Base-by-base conservation (phyloP, 2,329 filamentous ascomycete species). In the Blastomyces percursus region DNA sequence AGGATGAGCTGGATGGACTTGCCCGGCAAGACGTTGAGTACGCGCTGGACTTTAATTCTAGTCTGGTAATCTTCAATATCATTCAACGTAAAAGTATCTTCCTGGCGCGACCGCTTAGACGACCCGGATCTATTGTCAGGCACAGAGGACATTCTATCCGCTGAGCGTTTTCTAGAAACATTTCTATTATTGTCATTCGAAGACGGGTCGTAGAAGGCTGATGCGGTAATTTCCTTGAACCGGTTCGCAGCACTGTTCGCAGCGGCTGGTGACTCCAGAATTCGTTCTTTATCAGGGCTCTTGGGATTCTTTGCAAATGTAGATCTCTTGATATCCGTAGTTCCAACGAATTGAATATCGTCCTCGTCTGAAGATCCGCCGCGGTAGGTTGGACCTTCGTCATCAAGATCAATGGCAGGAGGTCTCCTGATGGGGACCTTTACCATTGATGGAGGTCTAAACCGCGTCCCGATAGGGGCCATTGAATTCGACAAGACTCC, bases 401-500 rank as follows among this genome's bases (percentile, higher is more conserved):
- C 82, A 6, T 80, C 83, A 19, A 80, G 76, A 57, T 83, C 78
- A 32, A 81, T 68, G 61, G 73, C 72, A 48, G 76, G 72, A 57
- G 71, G 68, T 68, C 73, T 69, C 64, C 75, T 75, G 55, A 73
- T 69, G 54, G 80, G 77, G 27, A 75, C 72, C 19, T 72, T 71
- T 56, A 74, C 72, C 60, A 74, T 71, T 2, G 74, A 68, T 56
- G 78, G 81, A 48, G 83, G 79, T 66, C 84, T 82, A 69, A 89
- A 93, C 11, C 81, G 74, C 0, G 91, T 95, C 7, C 91, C 89
- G 55, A 86, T 82, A 35, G 91, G 89, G 44, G 90, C 89, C 79
- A 95, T 88, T 54, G 84, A 76, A 65, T 80, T 85, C 27, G 82
- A 83, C 52, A 87, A 70, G 40, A 79, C 73, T 54, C 78, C 78